Evolutionary conservation across 163 green algal species (phyloP).

Genomic region (Scenedesmus sp.): DNA sequence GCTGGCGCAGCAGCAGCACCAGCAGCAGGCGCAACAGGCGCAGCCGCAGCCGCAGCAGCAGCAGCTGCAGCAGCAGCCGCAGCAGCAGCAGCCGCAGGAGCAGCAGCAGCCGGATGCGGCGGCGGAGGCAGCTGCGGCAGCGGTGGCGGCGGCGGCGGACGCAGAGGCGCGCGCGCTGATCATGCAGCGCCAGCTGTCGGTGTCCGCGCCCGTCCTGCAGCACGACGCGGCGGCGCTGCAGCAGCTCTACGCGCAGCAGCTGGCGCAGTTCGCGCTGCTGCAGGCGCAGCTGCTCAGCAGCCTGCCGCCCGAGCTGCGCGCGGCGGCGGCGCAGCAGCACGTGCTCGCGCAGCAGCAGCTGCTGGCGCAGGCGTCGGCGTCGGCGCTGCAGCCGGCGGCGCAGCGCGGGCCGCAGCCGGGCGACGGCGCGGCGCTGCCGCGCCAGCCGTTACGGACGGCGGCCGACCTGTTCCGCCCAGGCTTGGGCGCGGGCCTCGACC

Average conservation of each 20-base stretch:
- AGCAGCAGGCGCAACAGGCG: neutral
- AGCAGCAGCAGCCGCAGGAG: too few species aligned
- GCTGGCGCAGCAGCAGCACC: conserved; percentile 1
- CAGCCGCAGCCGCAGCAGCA: conserved; percentile 4
- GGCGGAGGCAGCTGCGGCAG: too few species aligned
- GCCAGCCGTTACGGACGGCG: neutral
- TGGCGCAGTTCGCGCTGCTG: conserved; percentile 22
- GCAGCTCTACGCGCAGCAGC: conserved; percentile 15
- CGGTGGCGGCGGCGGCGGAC: too few species aligned
- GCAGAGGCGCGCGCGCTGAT: too few species aligned
- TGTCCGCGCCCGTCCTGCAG: neutral
- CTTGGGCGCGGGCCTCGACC: neutral
- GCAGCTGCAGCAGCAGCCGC: too few species aligned
- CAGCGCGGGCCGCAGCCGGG: neutral
- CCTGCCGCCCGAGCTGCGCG: conserved; percentile 7
- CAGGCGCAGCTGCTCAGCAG: conserved; percentile 2
- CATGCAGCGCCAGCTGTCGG: conserved; percentile 28
- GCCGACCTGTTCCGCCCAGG: conserved; percentile 15
- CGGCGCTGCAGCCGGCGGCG: neutral
- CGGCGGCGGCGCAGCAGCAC: conserved; percentile 2
- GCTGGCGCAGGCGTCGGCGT: neutral
- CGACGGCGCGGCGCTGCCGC: neutral
- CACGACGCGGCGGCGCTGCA: neutral
- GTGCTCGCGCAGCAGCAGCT: conserved; percentile 3
- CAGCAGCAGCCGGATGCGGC: too few species aligned